Conservation (phyloP, 2,329 filamentous ascomycete genomes). For the Fusarium torreyae region DNA sequence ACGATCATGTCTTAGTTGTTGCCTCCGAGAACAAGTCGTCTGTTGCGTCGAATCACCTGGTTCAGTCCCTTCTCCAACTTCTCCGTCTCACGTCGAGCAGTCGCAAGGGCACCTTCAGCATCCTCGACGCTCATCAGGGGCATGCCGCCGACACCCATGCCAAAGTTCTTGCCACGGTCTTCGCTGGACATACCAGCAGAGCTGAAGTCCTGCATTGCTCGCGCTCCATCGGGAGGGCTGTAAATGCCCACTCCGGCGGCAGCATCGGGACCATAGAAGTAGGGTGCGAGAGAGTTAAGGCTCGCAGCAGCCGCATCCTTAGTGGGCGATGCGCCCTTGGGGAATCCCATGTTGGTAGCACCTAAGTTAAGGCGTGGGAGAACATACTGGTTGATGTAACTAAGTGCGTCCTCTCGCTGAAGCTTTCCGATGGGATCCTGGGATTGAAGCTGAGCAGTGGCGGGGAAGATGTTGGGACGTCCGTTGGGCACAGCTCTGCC, state of each 20-base stretch:
- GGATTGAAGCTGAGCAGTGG: slow-evolving; percentile 61
- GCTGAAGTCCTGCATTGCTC: slow-evolving; percentile 55
- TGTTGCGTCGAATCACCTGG: slow-evolving; percentile 72
- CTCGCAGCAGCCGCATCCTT: slow-evolving; percentile 65
- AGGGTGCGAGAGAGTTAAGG: slow-evolving; percentile 69
- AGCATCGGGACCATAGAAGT: slow-evolving; percentile 67
- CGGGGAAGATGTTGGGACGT: slow-evolving; percentile 73
- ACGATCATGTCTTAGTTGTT: slow-evolving; percentile 39
- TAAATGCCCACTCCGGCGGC: slow-evolving; percentile 63
- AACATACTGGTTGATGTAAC: slow-evolving; percentile 79
- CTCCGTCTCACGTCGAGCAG: slow-evolving; percentile 72
- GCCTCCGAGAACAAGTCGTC: slow-evolving; percentile 63
- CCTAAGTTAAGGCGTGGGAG: slow-evolving; percentile 72
- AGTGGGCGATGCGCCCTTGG: slow-evolving; percentile 57
- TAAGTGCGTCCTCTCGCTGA: slow-evolving; percentile 75
- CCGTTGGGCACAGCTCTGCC: slow-evolving; percentile 76
- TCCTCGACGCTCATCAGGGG: slow-evolving; percentile 75
- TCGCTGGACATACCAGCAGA: slow-evolving; percentile 49
- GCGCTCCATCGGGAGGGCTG: slow-evolving; percentile 56
- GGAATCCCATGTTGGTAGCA: slow-evolving; percentile 61
- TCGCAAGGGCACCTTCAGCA: slow-evolving; percentile 68
- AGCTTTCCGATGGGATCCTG: slow-evolving; percentile 76
- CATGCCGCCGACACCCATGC: slow-evolving; percentile 59
- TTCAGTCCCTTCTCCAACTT: slow-evolving; percentile 74
- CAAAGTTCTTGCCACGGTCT: slow-evolving; percentile 52